Evolutionary conservation across 2,329 filamentous ascomycete species (phyloP).

Genomic region (Calonectria fujianensis): DNA sequence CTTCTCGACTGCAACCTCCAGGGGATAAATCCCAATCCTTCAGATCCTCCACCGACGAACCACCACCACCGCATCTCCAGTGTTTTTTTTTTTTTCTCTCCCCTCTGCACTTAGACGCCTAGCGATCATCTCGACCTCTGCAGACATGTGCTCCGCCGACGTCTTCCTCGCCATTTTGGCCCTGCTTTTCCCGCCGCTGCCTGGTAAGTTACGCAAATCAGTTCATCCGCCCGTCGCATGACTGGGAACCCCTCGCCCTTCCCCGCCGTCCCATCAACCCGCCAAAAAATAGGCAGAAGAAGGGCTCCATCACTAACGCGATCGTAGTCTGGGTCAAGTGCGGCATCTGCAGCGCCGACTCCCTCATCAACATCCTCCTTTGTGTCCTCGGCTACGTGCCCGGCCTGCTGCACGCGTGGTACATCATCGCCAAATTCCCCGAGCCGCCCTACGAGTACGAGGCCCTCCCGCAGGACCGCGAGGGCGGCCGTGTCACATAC

Average conservation of each 20-base stretch:
- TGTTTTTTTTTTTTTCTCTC: not conserved
- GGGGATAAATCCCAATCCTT: slow-evolving; percentile 34
- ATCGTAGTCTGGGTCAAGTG: slow-evolving; percentile 91
- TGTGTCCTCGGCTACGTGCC: slow-evolving; percentile 87
- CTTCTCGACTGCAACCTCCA: slow-evolving; percentile 37
- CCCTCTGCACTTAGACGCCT: not conserved
- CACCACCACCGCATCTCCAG: slow-evolving; percentile 1
- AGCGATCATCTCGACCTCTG: slow-evolving; percentile 1
- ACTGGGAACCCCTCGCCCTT: slow-evolving; percentile 17
- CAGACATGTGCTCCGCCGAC: slow-evolving; percentile 75
- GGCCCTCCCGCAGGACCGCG: slow-evolving; percentile 73
- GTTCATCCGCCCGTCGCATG: slow-evolving; percentile 17
- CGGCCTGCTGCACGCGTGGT: slow-evolving; percentile 96
- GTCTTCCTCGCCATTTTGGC: slow-evolving; percentile 79
- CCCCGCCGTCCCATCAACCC: slow-evolving; percentile 1
- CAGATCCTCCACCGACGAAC: slow-evolving; percentile 6
- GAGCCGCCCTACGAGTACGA: slow-evolving; percentile 84
- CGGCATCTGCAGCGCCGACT: slow-evolving; percentile 94
- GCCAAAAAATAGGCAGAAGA: not conserved
- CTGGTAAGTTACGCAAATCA: slow-evolving; percentile 69
- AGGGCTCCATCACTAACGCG: slow-evolving; percentile 46
- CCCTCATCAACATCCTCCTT: slow-evolving; percentile 95
- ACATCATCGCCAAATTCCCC: slow-evolving; percentile 94
- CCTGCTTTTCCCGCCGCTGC: slow-evolving; percentile 79
- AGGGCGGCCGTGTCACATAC: slow-evolving; percentile 80